Evolutionary conservation across 352 stramenopile genomes (phyloP).

Genomic region (Globisporangium viniferum): DNA sequence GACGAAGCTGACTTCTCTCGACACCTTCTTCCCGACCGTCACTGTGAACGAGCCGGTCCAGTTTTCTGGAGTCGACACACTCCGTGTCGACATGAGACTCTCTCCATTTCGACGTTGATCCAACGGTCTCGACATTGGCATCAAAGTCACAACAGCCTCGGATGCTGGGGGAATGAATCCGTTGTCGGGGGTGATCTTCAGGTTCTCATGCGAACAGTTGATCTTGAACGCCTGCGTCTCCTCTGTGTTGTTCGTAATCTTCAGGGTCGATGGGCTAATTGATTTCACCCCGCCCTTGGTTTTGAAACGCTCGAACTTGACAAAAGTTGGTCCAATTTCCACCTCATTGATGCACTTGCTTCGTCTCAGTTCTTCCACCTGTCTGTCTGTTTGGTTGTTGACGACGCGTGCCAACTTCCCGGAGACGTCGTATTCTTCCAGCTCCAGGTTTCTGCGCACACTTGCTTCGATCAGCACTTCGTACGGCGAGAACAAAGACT

Average conservation of each 20-base stretch:
- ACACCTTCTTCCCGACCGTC: conserved; percentile 39
- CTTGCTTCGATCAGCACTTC: conserved; percentile 85
- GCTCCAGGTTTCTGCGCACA: conserved; percentile 39
- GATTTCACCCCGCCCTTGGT: conserved; percentile 23
- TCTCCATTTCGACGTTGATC: conserved; percentile 12
- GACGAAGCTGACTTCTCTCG: conserved; percentile 71
- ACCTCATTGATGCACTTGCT: conserved; percentile 45
- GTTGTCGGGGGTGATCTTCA: conserved; percentile 39
- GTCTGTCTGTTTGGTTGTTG: conserved; percentile 1
- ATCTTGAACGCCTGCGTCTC: conserved; percentile 50
- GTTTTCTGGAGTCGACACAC: conserved; percentile 24
- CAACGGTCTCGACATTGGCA: conserved; percentile 56
- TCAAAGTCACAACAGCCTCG: conserved; percentile 39
- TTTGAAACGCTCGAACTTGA: conserved; percentile 43
- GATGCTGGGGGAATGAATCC: conserved; percentile 46
- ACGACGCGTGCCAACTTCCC: not conserved
- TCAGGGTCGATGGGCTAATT: conserved; percentile 31
- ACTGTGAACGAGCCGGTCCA: conserved; percentile 69
- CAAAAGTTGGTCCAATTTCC: conserved; percentile 54
- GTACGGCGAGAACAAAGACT: conserved; percentile 66
- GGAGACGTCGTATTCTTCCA: conserved; percentile 20
- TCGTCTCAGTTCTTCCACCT: conserved; percentile 46
- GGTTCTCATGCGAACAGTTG: conserved; percentile 49
- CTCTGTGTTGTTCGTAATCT: conserved; percentile 57
- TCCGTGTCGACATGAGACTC: conserved; percentile 2